Percentiles rank a stretch among this genome's conserved stretches.
Evolutionary conservation across 2,329 filamentous ascomycete genomes (phyloP).

Genomic region (Remersonia thermophila): DNA sequence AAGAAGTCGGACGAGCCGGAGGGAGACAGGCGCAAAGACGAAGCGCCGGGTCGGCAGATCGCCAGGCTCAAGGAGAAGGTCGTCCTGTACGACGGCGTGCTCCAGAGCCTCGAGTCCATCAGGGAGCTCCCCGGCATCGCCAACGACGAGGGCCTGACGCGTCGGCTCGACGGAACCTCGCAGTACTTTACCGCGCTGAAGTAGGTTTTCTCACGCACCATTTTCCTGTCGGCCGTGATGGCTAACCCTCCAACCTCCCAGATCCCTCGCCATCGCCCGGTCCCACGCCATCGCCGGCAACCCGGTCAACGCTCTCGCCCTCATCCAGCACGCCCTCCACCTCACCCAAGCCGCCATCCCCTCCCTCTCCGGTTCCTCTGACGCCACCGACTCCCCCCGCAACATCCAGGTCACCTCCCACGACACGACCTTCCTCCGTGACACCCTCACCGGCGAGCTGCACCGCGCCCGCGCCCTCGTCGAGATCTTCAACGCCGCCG

Average conservation of each 20-base stretch:
- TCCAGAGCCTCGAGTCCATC: slow-evolving; percentile 84
- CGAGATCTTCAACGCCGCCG: slow-evolving; percentile 58
- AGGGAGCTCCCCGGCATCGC: slow-evolving; percentile 83
- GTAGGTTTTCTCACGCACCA: slow-evolving; percentile 32
- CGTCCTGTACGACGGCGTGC: slow-evolving; percentile 79
- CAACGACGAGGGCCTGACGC: slow-evolving; percentile 63
- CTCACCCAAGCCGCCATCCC: slow-evolving; percentile 42
- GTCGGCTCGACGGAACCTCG: slow-evolving; percentile 65
- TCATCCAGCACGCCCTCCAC: slow-evolving; percentile 60
- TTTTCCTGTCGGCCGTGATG: background rate
- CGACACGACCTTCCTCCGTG: slow-evolving; percentile 46
- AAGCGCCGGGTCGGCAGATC: slow-evolving; percentile 62
- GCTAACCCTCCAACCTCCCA: background rate
- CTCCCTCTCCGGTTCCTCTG: slow-evolving; percentile 30
- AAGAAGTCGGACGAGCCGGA: slow-evolving; percentile 32
- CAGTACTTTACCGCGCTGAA: slow-evolving; percentile 83
- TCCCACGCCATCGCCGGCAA: slow-evolving; percentile 67
- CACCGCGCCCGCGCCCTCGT: slow-evolving; percentile 77
- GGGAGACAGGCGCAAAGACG: slow-evolving; percentile 35
- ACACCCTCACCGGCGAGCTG: slow-evolving; percentile 56
- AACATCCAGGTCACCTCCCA: slow-evolving; percentile 54
- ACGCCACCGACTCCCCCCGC: slow-evolving; percentile 36
- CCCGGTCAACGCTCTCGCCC: slow-evolving; percentile 68
- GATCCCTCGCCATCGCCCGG: slow-evolving; percentile 71
- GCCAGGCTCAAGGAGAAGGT: slow-evolving; percentile 73